Evolutionary conservation across 805 yeast species (phyloP), one percentile per base, ranked within the genome.

Genomic region (Aciculoconidium aculeatum): DNA sequence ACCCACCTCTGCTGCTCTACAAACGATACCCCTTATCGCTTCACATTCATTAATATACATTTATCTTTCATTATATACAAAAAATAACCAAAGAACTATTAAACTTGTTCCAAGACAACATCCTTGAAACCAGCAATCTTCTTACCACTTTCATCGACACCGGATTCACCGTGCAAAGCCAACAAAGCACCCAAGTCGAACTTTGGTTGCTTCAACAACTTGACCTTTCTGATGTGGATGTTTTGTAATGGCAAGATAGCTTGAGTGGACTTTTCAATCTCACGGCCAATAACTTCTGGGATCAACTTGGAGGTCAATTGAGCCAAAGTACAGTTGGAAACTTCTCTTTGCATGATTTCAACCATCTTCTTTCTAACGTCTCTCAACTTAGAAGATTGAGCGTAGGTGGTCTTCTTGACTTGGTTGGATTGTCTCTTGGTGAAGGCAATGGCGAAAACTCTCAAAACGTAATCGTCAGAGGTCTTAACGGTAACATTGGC

Each of bases 271-370:
- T 87, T 88, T 75, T 87, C 95, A 58, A 88, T 90, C 72, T 90
- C 97, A 72, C 95, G 90, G 65, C 95, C 95, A 66, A 88, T 88
- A 53, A 90, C 95, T 75, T 88, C 97, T 63, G 97, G 96, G 57
- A 88, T 88, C 74, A 88, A 84, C 77, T 90, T 88, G 61, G 94
- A 77, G 54, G 95, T 86, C 66, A 88, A 83, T 75, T 88, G 96
- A 64, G 96, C 85, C 63, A 88, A 79, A 49, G 97, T 88, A 46
- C 84, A 84, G 77, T 80, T 81, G 47, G 92, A 75, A 49, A 88
- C 96, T 75, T 88, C 96, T 70, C 94, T 86, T 67, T 83, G 77
- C 85, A 88, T 85, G 69, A 88, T 85, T 66, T 90, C 96, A 56
- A 75, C 70, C 86, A 88, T 87, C 78, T 82, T 86, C 75, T 88